Evolutionary conservation across 2,329 filamentous ascomycete genomes (phyloP).

Genomic region (Aspergillus transmontanensis): DNA sequence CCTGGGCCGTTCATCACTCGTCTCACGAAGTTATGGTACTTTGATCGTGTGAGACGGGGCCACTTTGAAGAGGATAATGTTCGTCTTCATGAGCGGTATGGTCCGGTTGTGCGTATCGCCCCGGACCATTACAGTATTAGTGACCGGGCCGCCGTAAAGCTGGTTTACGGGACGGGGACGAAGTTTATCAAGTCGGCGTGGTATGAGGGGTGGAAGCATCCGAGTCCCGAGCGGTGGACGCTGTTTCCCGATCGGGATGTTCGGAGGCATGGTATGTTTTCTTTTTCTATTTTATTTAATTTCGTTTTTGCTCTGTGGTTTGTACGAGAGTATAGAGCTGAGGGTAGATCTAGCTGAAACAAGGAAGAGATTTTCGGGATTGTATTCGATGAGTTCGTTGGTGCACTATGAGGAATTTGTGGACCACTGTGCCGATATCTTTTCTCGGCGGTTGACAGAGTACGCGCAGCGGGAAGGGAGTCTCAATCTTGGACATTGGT

Average conservation of each 20-base stretch:
- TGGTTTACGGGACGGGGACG: constrained; percentile 46
- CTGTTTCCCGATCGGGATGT: constrained; percentile 38
- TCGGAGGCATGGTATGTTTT: constrained; percentile 37
- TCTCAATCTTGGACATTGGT: constrained; percentile 45
- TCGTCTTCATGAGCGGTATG: constrained; percentile 44
- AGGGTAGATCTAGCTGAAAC: constrained; percentile 29
- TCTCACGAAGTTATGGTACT: constrained; percentile 50
- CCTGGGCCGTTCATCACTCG: constrained; percentile 51
- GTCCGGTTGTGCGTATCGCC: constrained; percentile 50
- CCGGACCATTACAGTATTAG: constrained; percentile 53
- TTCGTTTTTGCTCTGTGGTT: background rate
- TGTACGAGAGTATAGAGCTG: background rate
- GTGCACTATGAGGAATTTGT: constrained; percentile 54
- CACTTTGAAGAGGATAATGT: constrained; percentile 45
- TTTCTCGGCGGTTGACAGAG: constrained; percentile 42
- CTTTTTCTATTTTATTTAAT: background rate
- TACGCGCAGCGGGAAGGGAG: constrained; percentile 30
- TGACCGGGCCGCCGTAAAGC: constrained; percentile 44
- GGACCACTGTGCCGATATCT: constrained; percentile 49
- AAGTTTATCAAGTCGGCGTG: constrained; percentile 43
- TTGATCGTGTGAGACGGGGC: constrained; percentile 39
- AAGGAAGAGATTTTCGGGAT: constrained; percentile 44
- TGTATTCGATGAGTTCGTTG: constrained; percentile 54
- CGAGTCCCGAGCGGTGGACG: constrained; percentile 33
- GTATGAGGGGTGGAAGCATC: constrained; percentile 38